These are phyloP conservation scores for Exidia glandulosa DNA, from an alignment of 768 basidiomycete genomes.

Conservation along the genomic window DNA sequence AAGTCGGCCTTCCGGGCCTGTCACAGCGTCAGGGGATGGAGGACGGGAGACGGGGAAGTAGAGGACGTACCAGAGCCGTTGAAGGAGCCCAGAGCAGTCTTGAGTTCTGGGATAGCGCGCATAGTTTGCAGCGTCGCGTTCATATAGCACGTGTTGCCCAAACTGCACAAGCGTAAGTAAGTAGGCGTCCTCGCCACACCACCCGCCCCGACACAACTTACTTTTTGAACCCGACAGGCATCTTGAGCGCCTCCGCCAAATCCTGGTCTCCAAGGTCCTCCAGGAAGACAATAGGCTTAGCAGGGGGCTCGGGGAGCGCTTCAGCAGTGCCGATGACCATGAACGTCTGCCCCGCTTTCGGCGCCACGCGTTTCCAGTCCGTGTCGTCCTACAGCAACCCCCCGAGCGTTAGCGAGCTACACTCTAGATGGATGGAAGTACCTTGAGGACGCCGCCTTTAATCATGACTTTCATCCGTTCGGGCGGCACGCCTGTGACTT, in stretches of 20 bases:
- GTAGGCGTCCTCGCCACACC: neutral
- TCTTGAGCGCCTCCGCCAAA: slow-evolving; percentile 64
- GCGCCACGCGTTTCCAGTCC: slow-evolving; percentile 71
- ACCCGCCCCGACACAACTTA: slow-evolving; percentile 27
- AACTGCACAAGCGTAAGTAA: slow-evolving; percentile 20
- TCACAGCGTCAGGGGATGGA: slow-evolving; percentile 22
- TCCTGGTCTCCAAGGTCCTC: slow-evolving; percentile 87
- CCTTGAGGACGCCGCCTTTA: slow-evolving; percentile 86
- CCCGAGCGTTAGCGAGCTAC: neutral
- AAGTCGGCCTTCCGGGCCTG: slow-evolving; percentile 20
- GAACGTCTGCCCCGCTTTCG: slow-evolving; percentile 84
- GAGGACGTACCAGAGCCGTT: too few species aligned
- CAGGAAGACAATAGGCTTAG: slow-evolving; percentile 67
- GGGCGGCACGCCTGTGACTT: slow-evolving; percentile 72
- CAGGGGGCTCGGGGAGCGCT: slow-evolving; percentile 81
- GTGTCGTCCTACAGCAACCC: slow-evolving; percentile 81
- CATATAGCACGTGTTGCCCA: slow-evolving; percentile 98
- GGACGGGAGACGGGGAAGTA: slow-evolving; percentile 9
- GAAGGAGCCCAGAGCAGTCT: slow-evolving; percentile 52
- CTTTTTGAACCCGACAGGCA: slow-evolving; percentile 76
- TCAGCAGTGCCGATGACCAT: slow-evolving; percentile 92
- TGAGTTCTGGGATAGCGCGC: slow-evolving; percentile 83
- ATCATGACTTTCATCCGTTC: slow-evolving; percentile 98
- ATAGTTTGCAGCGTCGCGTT: slow-evolving; percentile 93
- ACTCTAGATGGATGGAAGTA: slow-evolving; percentile 24